Evolutionary conservation across 2,329 filamentous ascomycete species (phyloP).

Genomic region (Colletotrichum falcatum): DNA sequence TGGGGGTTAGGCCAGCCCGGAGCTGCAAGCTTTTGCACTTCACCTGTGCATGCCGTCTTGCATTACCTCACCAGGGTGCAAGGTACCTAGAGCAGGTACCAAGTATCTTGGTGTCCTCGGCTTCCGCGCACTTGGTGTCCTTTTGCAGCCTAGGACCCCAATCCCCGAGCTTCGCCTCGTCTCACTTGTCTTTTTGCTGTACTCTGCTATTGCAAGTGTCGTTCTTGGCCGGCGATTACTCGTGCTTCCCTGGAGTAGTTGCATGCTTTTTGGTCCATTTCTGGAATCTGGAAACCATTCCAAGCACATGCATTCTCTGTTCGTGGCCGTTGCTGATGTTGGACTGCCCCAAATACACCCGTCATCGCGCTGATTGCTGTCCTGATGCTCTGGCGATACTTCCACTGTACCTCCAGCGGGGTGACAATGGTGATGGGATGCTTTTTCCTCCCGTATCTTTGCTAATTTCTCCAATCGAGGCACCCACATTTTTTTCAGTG

Average conservation of each 20-base stretch:
- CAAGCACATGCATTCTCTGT: conserved; percentile 20
- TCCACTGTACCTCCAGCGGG: conserved; percentile 42
- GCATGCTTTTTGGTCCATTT: background rate
- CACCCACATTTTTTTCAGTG: conserved; percentile 37
- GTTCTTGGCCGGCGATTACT: background rate
- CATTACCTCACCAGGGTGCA: conserved; percentile 25
- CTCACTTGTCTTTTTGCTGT: conserved; percentile 23
- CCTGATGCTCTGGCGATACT: conserved; percentile 39
- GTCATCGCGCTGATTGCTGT: conserved; percentile 13
- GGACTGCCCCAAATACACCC: background rate
- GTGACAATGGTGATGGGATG: conserved; percentile 45
- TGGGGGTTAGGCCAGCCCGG: background rate
- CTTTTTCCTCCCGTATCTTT: background rate
- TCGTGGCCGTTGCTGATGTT: conserved; percentile 22
- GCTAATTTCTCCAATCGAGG: conserved; percentile 13
- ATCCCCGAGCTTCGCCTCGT: conserved; percentile 3
- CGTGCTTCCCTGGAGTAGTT: background rate
- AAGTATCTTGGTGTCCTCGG: conserved; percentile 9
- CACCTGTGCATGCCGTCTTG: background rate
- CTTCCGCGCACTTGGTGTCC: conserved; percentile 12
- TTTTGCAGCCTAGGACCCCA: conserved; percentile 19
- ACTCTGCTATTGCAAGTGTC: conserved; percentile 25
- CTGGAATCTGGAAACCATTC: background rate
- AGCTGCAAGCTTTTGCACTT: conserved; percentile 26
- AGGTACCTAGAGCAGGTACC: conserved; percentile 28